Evolutionary conservation across 1,139 yeast species (phyloP), one percentile per base, ranked within the genome.

Genomic region (Sugiyamaella paludigena): DNA sequence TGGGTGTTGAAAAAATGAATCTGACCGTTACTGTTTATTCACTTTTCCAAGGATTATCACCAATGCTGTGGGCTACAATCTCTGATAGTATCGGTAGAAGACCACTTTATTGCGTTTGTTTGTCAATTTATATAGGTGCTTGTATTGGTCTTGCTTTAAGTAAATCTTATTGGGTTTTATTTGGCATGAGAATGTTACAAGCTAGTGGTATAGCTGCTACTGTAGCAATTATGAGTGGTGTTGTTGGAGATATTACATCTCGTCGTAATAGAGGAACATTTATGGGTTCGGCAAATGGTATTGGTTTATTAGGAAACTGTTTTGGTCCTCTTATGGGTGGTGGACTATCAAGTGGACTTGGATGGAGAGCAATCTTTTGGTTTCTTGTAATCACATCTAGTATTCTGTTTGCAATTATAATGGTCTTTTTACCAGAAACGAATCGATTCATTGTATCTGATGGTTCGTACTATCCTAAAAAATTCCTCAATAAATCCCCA

Each of bases 321-420:
- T 72, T 85, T 53, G 91, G 95, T 6, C 88, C 94, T 0, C 67
- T 87, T 11, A 67, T 87, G 26, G 95, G 95, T 19, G 85, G 91
- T 6, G 79, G 76, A 0, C 65, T 87, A 33, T 77, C 82, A 2
- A 67, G 78, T 1, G 66, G 75, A 13, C 78, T 84, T 72, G 76
- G 78, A 9, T 87, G 95, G 94, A 73, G 88, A 52, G 82, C 88
- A 0, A 80, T 86, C 24, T 87, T 87, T 60, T 83, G 87, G 80
- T 84, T 86, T 54, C 67, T 85, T 45, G 81, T 84, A 3, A 80
- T 84, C 13, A 77, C 82, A 3, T 75, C 83, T 13, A 81, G 81
- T 1, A 72, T 73, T 1, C 61, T 74, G 1, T 19, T 81, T 1
- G 33, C 58, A 9, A 16, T 61, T 1, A 45, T 69, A 6, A 39